A percentile compares a stretch with the other conserved stretches of the same genome.
These are phyloP conservation scores for Aquanectria penicillioides DNA, from an alignment of 2,329 filamentous ascomycete genomes.

Conservation along the genomic window DNA sequence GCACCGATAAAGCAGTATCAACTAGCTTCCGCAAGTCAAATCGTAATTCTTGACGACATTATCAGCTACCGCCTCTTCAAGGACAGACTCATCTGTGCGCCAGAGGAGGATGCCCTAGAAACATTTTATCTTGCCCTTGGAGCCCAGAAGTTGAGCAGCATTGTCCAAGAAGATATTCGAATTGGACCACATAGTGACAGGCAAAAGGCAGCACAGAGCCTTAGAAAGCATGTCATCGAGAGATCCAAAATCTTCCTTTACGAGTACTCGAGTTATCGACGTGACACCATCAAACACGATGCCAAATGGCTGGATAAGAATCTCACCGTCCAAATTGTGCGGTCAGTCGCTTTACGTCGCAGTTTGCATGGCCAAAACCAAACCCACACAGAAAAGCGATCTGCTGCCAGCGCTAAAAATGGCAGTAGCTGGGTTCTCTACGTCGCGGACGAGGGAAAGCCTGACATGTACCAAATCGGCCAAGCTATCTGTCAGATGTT, in stretches of 20 bases:
- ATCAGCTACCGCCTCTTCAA: constrained; percentile 91
- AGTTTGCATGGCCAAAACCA: constrained; percentile 77
- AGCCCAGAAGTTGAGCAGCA: constrained; percentile 76
- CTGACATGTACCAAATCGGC: constrained; percentile 92
- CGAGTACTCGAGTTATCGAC: constrained; percentile 74
- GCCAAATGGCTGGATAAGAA: constrained; percentile 91
- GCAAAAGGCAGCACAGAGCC: constrained; percentile 72
- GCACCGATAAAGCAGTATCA: constrained; percentile 80
- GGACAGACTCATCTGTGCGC: constrained; percentile 82
- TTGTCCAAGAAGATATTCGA: constrained; percentile 81
- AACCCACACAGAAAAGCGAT: constrained; percentile 78
- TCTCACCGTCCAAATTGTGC: constrained; percentile 80
- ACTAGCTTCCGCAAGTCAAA: constrained; percentile 75
- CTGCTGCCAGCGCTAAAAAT: constrained; percentile 71
- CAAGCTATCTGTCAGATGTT: constrained; percentile 85
- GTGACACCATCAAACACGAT: constrained; percentile 85
- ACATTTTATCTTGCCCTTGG: constrained; percentile 86
- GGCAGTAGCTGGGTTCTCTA: constrained; percentile 74
- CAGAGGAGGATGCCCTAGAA: constrained; percentile 88
- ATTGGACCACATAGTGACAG: constrained; percentile 75
- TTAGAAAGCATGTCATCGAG: constrained; percentile 87
- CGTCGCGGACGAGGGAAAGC: constrained; percentile 73
- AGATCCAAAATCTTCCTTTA: constrained; percentile 90
- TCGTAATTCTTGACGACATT: constrained; percentile 88
- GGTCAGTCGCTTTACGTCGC: constrained; percentile 79